Percentiles rank a stretch among this genome's conserved stretches.
Conservation (phyloP, 257 asterid genomes). For the Przewalskia tangutica region DNA sequence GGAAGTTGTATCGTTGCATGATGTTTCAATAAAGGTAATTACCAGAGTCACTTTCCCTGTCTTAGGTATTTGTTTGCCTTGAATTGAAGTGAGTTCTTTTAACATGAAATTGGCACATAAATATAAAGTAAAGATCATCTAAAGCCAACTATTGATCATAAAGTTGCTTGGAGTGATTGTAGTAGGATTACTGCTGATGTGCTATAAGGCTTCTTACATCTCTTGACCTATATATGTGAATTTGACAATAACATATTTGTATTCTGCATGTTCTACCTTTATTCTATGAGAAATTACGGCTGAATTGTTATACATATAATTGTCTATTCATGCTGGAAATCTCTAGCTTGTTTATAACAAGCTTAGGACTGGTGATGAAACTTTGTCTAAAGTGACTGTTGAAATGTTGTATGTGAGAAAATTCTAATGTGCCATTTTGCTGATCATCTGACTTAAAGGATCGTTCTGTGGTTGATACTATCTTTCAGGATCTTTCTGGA, state of each 20-base stretch:
- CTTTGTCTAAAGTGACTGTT: not conserved
- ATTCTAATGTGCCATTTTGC: not conserved
- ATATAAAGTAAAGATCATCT: not conserved
- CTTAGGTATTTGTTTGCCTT: not conserved
- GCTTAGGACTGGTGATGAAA: not conserved
- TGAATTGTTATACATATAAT: not conserved
- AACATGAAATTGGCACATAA: not conserved
- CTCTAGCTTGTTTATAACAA: not conserved
- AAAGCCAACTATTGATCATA: not conserved
- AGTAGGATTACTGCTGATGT: not conserved
- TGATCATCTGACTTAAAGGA: not conserved
- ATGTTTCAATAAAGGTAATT: constrained; percentile 62
- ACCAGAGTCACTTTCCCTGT: not conserved
- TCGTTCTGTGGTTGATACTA: not conserved
- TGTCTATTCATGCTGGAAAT: not conserved
- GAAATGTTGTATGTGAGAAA: not conserved
- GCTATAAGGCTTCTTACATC: not conserved
- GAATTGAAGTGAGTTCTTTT: not conserved
- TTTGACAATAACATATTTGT: not conserved
- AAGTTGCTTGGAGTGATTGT: not conserved
- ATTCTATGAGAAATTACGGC: not conserved
- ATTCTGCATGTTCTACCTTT: not conserved
- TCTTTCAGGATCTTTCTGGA: constrained; percentile 63
- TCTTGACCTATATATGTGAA: not conserved
- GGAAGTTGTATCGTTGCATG: constrained; percentile 52